Evolutionary conservation across 805 yeast species (phyloP), one percentile per base, ranked within the genome.

Genomic region (Zygotorulaspora sp.): DNA sequence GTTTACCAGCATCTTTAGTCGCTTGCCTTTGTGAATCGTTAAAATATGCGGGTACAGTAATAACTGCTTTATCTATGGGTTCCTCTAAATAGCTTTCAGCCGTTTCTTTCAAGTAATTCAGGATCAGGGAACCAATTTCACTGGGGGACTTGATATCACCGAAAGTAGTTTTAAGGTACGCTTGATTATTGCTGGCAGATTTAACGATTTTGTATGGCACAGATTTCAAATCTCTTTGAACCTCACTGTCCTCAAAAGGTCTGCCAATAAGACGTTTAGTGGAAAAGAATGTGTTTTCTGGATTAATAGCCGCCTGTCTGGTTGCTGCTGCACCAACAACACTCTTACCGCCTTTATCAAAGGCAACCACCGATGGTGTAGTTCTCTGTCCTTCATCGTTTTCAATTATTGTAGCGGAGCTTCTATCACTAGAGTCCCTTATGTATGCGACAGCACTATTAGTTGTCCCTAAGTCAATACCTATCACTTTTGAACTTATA

Each of bases 381-480:
- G 92, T 83, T 55, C 89, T 68, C 31, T 77, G 75, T 23, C 90
- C 92, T 30, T 51, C 85, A 44, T 79, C 83, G 55, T 83, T 80
- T 61, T 83, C 89, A 35, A 84, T 70, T 41, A 83, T 81, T 44
- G 68, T 67, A 18, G 87, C 78, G 31, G 82, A 81, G 50, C 75
- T 75, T 66, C 80, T 78, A 39, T 81, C 67, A 8, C 45, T 44
- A 2, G 62, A 49, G 36, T 60, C 58, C 30, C 57, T 47, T 14
- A 61, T 57, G 35, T 59, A 58, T 7, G 94, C 94, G 21, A 83
- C 90, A 2, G 92, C 94, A 30, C 90, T 82, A 63, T 84, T 84
- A 30, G 95, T 84, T 15, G 95, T 84, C 18, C 95, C 95, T 40
- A 84, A 62, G 61, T 84, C 95, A 46, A 84, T 83, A 41, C 95